Base-by-base conservation (phyloP, 495 filamentous ascomycete genomes). In the Penicillium salamii region DNA sequence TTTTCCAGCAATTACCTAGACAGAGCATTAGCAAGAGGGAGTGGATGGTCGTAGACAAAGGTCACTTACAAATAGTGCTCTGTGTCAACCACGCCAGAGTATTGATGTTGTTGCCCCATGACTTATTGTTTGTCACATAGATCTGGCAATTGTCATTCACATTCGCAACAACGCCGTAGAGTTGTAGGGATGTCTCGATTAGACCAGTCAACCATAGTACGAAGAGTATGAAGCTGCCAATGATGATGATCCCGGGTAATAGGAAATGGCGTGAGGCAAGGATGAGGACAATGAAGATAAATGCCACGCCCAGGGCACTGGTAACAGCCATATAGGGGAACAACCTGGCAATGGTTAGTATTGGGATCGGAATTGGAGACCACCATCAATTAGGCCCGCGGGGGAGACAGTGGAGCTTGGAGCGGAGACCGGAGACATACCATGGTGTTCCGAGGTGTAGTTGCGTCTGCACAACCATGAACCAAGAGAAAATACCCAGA, bases 211-310 rank as follows among this genome's bases (percentile, higher is more conserved):
- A 76, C 85, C 85, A 99, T 28, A 99, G 78, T 0, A 95, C 84
- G 62, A 97, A 93, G 47, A 97, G 84, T 57, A 99, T 87, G 76
- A 99, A 97, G 63, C 87, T 86, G 53, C 86, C 85, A 40, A 97
- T 77, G 60, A 97, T 84, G 54, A 99, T 88, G 61, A 97, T 85
- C 37, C 87, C 85, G 0, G 93, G 93, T 9, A 99, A 80, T 9
- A 99, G 80, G 31, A 89, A 84, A 2, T 88, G 81, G 47, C 89
- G 84, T 34, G 78, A 77, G 51, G 91, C 86, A 13, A 97, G 82
- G 67, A 73, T 77, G 45, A 92, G 70, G 45, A 93, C 73, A 11
- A 86, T 54, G 58, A 84, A 65, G 43, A 95, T 80, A 76, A 91
- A 93, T 65, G 84, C 65, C 46, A 97, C 75, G 35, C 79, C 78